phyloP scores from a whole-genome alignment of 2,329 filamentous ascomycete genomes.

The Knoxdaviesia proteae region DNA sequence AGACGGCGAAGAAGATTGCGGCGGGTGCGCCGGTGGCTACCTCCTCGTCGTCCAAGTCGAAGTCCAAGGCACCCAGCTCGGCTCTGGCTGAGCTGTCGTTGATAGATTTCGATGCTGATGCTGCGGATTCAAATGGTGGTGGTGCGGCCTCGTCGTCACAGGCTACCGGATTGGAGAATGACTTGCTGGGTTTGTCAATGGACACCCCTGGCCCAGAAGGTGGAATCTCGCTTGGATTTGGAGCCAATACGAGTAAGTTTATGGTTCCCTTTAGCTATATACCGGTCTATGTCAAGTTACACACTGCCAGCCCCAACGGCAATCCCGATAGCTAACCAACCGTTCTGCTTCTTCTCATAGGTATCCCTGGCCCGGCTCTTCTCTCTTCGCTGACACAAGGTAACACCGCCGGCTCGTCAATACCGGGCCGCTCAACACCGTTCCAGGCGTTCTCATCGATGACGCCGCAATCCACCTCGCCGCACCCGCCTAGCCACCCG shows the following conservation, averaged over 20 bases:
- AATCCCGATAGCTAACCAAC: background rate
- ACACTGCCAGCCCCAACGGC: no score
- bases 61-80: conserved; percentile 10
- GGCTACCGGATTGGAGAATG: conserved; percentile 59
- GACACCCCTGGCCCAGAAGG: conserved; percentile 54
- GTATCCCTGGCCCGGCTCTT: conserved; percentile 41
- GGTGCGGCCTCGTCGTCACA: conserved; percentile 20
- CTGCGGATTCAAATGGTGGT: conserved; percentile 31
- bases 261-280: background rate
- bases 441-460: conserved; percentile 31
- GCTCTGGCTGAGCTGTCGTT: conserved; percentile 59
- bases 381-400: conserved; percentile 42
- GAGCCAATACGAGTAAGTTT: conserved; percentile 42
- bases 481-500: conserved; percentile 11
- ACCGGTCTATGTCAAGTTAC: no score
- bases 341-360: conserved; percentile 13
- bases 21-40: conserved; percentile 40
- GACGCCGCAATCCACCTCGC: conserved; percentile 20
- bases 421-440: conserved; percentile 20
- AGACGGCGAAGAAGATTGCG: conserved; percentile 63
- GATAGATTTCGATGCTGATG: conserved; percentile 66
- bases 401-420: conserved; percentile 28
- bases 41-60: conserved; percentile 4
- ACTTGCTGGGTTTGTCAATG: conserved; percentile 74
- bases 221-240: conserved; percentile 65